phyloP scores from a whole-genome alignment of 371 early-diverging fungal species.

The Mucor mucedo region DNA sequence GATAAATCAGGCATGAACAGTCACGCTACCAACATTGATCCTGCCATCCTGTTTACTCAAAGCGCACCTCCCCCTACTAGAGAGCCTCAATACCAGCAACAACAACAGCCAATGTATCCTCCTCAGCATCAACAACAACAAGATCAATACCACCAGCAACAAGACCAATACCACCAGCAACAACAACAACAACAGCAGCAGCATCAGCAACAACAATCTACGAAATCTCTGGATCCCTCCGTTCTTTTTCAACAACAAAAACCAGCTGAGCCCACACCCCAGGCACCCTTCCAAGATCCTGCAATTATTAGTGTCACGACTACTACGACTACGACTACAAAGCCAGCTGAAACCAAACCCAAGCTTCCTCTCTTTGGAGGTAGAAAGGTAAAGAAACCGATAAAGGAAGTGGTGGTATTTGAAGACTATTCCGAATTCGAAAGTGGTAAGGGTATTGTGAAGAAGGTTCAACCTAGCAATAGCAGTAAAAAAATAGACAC shows the following conservation, averaged over 20 bases:
- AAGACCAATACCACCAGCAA: background rate
- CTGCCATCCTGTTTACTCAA: slow-evolving; percentile 12
- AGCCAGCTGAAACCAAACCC: slow-evolving; percentile 8
- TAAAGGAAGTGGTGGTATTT: slow-evolving; percentile 20
- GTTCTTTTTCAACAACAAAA: background rate
- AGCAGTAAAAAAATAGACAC: background rate
- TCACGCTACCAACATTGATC: background rate
- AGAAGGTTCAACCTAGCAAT: slow-evolving; percentile 11
- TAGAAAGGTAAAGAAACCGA: slow-evolving; percentile 1
- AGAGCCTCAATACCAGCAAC: too few species aligned
- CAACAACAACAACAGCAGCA: background rate
- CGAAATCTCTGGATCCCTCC: slow-evolving; percentile 4
- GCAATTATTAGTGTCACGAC: slow-evolving; percentile 30
- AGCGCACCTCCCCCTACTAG: too few species aligned
- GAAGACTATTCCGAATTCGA: slow-evolving; percentile 27
- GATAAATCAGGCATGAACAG: background rate
- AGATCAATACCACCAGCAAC: background rate
- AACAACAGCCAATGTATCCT: background rate
- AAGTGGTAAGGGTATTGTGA: slow-evolving; percentile 9
- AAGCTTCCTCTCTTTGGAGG: slow-evolving; percentile 17
- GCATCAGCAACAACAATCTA: background rate
- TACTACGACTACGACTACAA: background rate
- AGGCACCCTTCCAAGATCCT: slow-evolving; percentile 28
- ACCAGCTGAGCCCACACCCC: background rate
- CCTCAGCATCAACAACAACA: background rate